These are phyloP conservation scores for Saturnispora sekii DNA, from an alignment of 805 yeast genomes.

Conservation along the genomic window DNA sequence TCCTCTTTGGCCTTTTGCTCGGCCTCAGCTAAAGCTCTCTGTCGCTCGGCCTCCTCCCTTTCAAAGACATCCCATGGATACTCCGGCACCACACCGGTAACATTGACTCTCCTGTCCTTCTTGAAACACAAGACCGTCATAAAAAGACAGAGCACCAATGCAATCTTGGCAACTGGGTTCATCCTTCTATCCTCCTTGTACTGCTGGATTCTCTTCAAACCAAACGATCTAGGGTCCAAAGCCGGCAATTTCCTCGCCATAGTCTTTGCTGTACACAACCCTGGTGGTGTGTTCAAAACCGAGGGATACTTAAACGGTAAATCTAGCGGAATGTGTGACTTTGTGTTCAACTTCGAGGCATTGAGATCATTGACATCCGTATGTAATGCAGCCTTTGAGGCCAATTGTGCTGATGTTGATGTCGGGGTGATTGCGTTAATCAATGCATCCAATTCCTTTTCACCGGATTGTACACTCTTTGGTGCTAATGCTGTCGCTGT, in stretches of 20 bases:
- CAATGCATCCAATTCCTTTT: conserved; percentile 9
- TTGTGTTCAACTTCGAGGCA: conserved; percentile 10
- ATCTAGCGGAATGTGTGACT: conserved; percentile 39
- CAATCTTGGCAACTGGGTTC: conserved; percentile 48
- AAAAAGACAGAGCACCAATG: conserved; percentile 39
- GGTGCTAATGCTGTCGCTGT: neutral
- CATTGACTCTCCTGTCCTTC: conserved; percentile 37
- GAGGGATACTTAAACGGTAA: conserved; percentile 45
- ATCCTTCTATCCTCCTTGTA: conserved; percentile 40
- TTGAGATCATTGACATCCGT: conserved; percentile 7
- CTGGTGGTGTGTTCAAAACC: conserved; percentile 15
- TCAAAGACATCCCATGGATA: conserved; percentile 21
- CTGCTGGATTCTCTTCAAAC: conserved; percentile 33
- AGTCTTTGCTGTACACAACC: conserved; percentile 23
- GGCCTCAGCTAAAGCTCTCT: conserved; percentile 10
- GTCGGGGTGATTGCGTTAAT: conserved; percentile 9
- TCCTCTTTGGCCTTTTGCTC: conserved; percentile 9
- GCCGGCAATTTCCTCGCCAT: conserved; percentile 27
- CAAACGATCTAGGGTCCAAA: conserved; percentile 29
- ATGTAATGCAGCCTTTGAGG: conserved; percentile 10
- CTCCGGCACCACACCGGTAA: conserved; percentile 24
- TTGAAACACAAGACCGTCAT: conserved; percentile 43
- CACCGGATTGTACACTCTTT: neutral
- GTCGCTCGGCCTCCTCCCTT: conserved; percentile 9
- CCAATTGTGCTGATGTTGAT: conserved; percentile 5